These are phyloP conservation scores for Scenedesmus sp. DNA, from an alignment of 163 green algal genomes.

Conservation along the genomic window DNA sequence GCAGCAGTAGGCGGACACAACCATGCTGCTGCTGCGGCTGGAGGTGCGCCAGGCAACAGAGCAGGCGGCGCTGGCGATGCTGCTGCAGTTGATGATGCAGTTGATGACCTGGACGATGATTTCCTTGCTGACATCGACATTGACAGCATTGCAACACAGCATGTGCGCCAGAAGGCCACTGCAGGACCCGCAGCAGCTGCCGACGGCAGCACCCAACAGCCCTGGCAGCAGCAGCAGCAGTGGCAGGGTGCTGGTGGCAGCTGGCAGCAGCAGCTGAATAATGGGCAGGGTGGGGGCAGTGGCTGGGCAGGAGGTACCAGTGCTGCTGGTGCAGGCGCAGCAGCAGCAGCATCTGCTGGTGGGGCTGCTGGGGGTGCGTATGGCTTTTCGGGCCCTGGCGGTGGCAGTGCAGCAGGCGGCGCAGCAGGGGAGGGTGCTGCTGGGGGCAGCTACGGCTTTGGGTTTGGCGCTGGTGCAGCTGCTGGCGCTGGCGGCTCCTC, in stretches of 20 bases:
- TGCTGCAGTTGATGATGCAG: background rate
- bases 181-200: slow-evolving; percentile 24
- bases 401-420: background rate
- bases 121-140: slow-evolving; percentile 33
- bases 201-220: slow-evolving; percentile 28
- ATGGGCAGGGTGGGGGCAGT: background rate
- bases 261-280: background rate
- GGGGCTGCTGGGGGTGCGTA: background rate
- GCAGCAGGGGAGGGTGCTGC: background rate
- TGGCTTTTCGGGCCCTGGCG: background rate
- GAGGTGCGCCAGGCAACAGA: background rate
- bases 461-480: background rate
- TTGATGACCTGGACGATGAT: slow-evolving; percentile 9
- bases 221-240: slow-evolving; percentile 22
- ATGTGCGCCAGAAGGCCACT: background rate
- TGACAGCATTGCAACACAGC: slow-evolving; percentile 28
- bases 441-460: slow-evolving; percentile 25
- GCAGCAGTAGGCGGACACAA: background rate
- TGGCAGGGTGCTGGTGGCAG: background rate
- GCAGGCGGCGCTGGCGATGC: background rate
- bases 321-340: background rate
- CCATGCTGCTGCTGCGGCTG: background rate
- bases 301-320: background rate
- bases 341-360: slow-evolving; percentile 1
- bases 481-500: background rate